These are phyloP conservation scores for Pittosporum tobira DNA, from an alignment of 129 eudicot species.

Conservation along the genomic window DNA sequence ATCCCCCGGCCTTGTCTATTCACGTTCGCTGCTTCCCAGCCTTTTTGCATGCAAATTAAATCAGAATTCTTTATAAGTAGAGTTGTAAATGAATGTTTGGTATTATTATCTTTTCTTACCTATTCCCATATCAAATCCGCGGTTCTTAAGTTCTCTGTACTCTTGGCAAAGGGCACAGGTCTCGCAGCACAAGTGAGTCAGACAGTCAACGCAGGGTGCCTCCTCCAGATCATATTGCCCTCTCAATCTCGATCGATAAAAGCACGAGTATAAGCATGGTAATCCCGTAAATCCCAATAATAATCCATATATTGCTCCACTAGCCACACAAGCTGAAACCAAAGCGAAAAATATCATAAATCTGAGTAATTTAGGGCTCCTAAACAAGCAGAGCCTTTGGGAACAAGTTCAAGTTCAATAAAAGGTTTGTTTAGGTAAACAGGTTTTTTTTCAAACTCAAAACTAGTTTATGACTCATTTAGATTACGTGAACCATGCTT, in stretches of 20 bases:
- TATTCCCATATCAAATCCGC: constrained; percentile 25
- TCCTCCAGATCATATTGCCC: constrained; percentile 6
- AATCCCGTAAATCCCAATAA: constrained; percentile 6
- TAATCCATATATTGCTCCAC: constrained; percentile 4
- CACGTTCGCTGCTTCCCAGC: constrained; percentile 22
- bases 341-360: too few species aligned
- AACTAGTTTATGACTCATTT: too few species aligned
- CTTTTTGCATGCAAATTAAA: constrained; percentile 10
- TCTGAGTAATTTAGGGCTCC: too few species aligned
- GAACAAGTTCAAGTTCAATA: too few species aligned
- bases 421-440: too few species aligned
- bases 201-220: constrained; percentile 12
- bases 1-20: constrained; percentile 18
- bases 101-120: too few species aligned
- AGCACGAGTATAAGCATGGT: constrained; percentile 5
- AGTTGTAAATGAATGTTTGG: too few species aligned
- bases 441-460: too few species aligned
- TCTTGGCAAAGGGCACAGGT: constrained; percentile 37
- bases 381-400: too few species aligned
- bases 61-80: too few species aligned
- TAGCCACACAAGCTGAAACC: constrained; percentile 2
- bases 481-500: too few species aligned
- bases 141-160: constrained; percentile 26
- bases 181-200: constrained; percentile 28
- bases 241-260: constrained; percentile 6